Percentiles rank a stretch among this genome's conserved stretches.
phyloP scores from a whole-genome alignment of 2,329 filamentous ascomycete genomes.

The Ustulina deusta region DNA sequence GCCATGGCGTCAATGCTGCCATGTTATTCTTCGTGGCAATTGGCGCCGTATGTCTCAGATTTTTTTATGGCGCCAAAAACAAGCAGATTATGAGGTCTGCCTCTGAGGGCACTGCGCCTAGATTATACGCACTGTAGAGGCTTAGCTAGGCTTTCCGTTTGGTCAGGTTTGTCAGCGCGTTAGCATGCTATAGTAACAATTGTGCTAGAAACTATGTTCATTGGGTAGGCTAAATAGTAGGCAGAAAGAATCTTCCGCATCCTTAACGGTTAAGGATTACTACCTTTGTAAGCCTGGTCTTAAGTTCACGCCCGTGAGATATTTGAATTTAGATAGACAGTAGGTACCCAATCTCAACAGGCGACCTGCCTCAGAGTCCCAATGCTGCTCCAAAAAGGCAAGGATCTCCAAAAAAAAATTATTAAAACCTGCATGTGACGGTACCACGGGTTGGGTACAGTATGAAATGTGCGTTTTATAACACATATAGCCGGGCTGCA shows the following conservation, averaged over 20 bases:
- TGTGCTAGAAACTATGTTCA: neutral
- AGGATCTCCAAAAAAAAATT: neutral
- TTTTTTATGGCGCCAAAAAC: constrained; percentile 67
- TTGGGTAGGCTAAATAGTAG: neutral
- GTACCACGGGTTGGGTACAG: neutral
- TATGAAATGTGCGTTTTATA: neutral
- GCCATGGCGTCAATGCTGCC: constrained; percentile 69
- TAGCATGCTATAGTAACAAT: neutral
- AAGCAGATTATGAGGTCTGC: constrained; percentile 51
- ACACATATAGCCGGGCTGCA: neutral
- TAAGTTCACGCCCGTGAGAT: neutral
- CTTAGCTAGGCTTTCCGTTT: neutral
- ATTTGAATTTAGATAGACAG: no score
- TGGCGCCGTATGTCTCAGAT: constrained; percentile 55
- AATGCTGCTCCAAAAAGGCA: neutral
- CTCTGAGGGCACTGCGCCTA: constrained; percentile 50
- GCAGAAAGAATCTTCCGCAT: neutral
- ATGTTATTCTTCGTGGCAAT: constrained; percentile 51
- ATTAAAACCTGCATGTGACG: constrained; percentile 31
- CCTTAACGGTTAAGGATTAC: neutral
- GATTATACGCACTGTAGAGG: constrained; percentile 56
- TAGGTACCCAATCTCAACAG: neutral
- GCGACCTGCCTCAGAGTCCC: no score
- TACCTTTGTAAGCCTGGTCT: neutral
- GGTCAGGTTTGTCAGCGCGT: neutral